Evolutionary conservation across 495 filamentous ascomycete species (phyloP), one percentile per base, ranked within the genome.

Genomic region (Aspergillus nanangensis): DNA sequence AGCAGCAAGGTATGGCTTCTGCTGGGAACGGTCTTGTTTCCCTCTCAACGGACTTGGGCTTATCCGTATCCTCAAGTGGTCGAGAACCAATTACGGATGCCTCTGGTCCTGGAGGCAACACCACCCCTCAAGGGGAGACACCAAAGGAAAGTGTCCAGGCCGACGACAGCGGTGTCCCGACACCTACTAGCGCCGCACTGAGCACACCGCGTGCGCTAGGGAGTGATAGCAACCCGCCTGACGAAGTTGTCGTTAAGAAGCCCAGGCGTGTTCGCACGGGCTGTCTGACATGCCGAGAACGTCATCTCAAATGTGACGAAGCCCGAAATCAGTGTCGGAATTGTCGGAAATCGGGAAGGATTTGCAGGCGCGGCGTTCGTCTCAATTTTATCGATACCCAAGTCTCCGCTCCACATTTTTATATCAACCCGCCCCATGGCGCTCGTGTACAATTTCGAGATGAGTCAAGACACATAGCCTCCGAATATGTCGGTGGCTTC

Each of bases 381-480:
- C 75, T 98, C 32, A 98, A 97, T 61, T 98, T 95, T 57, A 91
- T 95, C 52, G 91, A 96, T 57, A 87, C 82, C 7, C 81, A 84
- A 44, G 81, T 82, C 36, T 79, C 83, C 55, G 73, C 72, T 10
- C 89, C 89, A 24, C 87, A 88, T 0, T 62, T 70, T 44, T 69
- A 78, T 32, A 58, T 84, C 36, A 73, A 76, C 17, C 80, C 74
- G 2, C 78, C 82, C 4, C 62, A 75, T 3, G 83, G 87, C 11
- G 87, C 85, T 76, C 76, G 77, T 56, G 81, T 90, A 68, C 75
- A 50, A 51, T 95, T 98, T 51, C 77, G 85, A 50, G 93, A 97
- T 58, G 90, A 97, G 52, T 96, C 90, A 20, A 79, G 92, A 24
- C 75, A 86, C 36, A 95, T 97, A 57, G 93, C 93, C 7, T 90